These are phyloP conservation scores for Nothophytophthora sp. DNA, from an alignment of 352 stramenopile genomes.

Conservation along the genomic window DNA sequence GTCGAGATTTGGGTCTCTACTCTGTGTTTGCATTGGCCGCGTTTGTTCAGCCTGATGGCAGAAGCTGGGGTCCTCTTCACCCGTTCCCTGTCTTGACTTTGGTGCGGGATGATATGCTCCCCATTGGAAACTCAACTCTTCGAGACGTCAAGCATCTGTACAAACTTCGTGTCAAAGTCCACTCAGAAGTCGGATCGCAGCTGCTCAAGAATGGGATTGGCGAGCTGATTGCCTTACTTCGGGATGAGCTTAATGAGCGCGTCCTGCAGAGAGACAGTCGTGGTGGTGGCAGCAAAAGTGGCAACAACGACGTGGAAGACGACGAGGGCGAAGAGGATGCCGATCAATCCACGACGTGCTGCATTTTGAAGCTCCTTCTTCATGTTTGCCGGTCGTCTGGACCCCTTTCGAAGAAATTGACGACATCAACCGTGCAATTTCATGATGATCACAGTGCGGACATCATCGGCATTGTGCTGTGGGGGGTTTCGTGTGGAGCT, in stretches of 20 bases:
- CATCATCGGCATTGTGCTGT: constrained; percentile 45
- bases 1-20: constrained; percentile 50
- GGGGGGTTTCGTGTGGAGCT: constrained; percentile 22
- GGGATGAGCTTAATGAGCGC: constrained; percentile 45
- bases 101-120: constrained; percentile 12
- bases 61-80: constrained; percentile 48
- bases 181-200: constrained; percentile 64
- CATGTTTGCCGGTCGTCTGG: constrained; percentile 70
- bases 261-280: constrained; percentile 16
- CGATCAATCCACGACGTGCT: constrained; percentile 69
- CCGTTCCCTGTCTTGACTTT: constrained; percentile 64
- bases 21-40: constrained; percentile 66
- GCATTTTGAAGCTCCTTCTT: constrained; percentile 74
- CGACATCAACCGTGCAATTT: constrained; percentile 21
- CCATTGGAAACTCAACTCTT: constrained; percentile 10
- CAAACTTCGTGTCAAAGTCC: constrained; percentile 69
- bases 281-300: constrained; percentile 2
- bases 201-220: constrained; percentile 49
- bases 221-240: constrained; percentile 51
- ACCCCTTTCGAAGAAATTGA: constrained; percentile 60
- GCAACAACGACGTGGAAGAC: constrained; percentile 34
- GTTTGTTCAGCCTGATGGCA: constrained; percentile 72
- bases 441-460: constrained; percentile 32
- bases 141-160: constrained; percentile 50
- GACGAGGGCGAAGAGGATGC: constrained; percentile 51